These are phyloP conservation scores for Aspergillus pseudoviridinutans DNA, from an alignment of 2,329 filamentous ascomycete genomes.

Conservation along the genomic window DNA sequence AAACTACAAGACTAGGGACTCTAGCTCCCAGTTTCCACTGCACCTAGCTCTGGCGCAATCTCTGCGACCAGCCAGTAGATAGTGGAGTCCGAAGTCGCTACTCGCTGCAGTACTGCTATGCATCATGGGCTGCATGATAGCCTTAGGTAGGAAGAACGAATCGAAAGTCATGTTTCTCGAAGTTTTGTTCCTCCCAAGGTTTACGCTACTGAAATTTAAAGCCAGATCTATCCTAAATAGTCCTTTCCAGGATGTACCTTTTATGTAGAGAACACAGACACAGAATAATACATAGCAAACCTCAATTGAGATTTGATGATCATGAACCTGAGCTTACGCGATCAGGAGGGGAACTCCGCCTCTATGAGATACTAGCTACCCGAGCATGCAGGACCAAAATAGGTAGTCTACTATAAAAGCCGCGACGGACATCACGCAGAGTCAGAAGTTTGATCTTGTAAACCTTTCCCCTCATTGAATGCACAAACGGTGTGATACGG, in stretches of 20 bases:
- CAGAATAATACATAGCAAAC: background rate
- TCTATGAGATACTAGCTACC: background rate
- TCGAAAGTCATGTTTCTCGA: background rate
- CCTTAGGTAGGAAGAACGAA: background rate
- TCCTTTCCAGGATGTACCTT: background rate
- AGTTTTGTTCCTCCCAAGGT: background rate
- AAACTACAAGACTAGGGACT: background rate
- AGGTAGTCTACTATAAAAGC: background rate
- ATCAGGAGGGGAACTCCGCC: background rate
- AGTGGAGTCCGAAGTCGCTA: slow-evolving; percentile 15
- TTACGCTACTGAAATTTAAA: background rate
- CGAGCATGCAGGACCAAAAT: background rate
- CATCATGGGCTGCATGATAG: background rate
- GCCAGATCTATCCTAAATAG: background rate
- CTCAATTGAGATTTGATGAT: background rate
- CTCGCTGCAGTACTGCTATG: slow-evolving; percentile 2
- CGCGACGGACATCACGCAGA: background rate
- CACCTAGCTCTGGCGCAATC: slow-evolving; percentile 13
- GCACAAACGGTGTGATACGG: slow-evolving; percentile 4
- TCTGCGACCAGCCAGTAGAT: slow-evolving; percentile 1
- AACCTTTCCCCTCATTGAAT: slow-evolving; percentile 7
- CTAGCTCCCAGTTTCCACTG: slow-evolving; percentile 9
- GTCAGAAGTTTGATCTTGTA: background rate
- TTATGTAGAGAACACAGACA: background rate
- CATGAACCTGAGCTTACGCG: background rate